Base-by-base conservation (phyloP, 495 filamentous ascomycete species). In the Penicillium chermesinum region DNA sequence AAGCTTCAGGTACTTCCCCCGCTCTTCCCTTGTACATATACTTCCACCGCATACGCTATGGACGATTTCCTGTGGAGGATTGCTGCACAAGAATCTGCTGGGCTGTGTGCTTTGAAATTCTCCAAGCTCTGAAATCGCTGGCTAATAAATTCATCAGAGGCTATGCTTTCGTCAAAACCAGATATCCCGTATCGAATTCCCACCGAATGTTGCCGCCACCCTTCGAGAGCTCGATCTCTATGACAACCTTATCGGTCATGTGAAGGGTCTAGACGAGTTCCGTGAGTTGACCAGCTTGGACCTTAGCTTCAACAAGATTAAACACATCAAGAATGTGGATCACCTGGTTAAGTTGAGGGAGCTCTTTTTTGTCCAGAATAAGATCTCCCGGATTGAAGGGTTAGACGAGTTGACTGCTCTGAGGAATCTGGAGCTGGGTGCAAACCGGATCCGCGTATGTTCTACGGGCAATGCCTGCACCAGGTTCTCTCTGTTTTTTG, bases 271-370 rank as follows among this genome's bases (percentile, higher is more conserved):
- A 21, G 89, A 95, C 20, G 76, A 82, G 38, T 79, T 96, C 30
- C 73, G 69, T 7, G 73, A 87, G 25, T 75, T 99, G 15, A 88
- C 76, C 12, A 86, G 73, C 46, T 78, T 99, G 40, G 93, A 99
- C 62, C 73, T 99, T 32, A 91, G 87, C 59, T 99, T 95, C 80
- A 99, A 99, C 69, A 96, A 96, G 73, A 91, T 99, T 71, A 96
- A 95, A 65, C 91, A 97, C 63, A 95, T 99, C 76, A 94, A 94
- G 71, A 80, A 89, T 59, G 68, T 97, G 57, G 74, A 79, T 33
- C 88, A 94, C 63, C 74, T 98, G 18, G 80, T 69, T 10, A 80
- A 89, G 32, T 73, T 97, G 44, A 86, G 76, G 53, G 89, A 96
- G 57, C 63, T 99, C 5, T 99, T 85, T 67, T 91, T 99, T 55